These are phyloP conservation scores for Musa balbisiana DNA, from an alignment of 202 grass and related monocot genomes.

Conservation along the genomic window DNA sequence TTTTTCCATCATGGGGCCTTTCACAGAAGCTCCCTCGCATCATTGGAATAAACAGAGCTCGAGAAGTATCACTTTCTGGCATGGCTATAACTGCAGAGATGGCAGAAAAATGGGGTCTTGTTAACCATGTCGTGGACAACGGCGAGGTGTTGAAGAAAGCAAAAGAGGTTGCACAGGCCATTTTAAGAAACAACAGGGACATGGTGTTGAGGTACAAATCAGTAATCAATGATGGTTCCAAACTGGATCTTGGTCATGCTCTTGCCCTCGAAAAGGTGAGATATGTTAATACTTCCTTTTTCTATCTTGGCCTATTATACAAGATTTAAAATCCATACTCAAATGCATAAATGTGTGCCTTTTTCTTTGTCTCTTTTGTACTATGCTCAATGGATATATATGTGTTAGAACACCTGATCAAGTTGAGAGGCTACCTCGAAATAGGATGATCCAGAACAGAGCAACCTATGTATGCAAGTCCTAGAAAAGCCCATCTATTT, in stretches of 20 bases:
- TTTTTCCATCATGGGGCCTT: conserved; percentile 92
- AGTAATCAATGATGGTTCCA: conserved; percentile 82
- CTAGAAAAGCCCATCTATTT: no score
- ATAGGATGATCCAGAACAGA: no score
- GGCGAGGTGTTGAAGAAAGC: conserved; percentile 64
- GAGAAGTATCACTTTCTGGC: conserved; percentile 65
- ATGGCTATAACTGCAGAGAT: conserved; percentile 62
- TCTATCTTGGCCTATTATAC: not conserved
- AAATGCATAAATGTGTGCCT: no score
- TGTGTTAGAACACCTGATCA: no score
- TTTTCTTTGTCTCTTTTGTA: no score
- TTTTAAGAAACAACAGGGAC: conserved; percentile 58
- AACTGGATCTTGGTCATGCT: conserved; percentile 57
- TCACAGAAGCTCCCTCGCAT: conserved; percentile 84
- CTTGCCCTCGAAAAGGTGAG: conserved; percentile 65
- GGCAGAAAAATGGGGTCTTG: conserved; percentile 85
- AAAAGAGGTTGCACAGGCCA: conserved; percentile 48
- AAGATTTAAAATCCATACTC: not conserved
- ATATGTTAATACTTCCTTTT: conserved; percentile 2
- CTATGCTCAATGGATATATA: no score
- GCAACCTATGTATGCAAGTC: no score
- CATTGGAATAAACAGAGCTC: conserved; percentile 78
- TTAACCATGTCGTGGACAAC: conserved; percentile 66
- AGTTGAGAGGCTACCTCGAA: no score
- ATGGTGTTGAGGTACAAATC: conserved; percentile 75